phyloP scores from a whole-genome alignment of 495 filamentous ascomycete species.

The Penicillium samsonianum region DNA sequence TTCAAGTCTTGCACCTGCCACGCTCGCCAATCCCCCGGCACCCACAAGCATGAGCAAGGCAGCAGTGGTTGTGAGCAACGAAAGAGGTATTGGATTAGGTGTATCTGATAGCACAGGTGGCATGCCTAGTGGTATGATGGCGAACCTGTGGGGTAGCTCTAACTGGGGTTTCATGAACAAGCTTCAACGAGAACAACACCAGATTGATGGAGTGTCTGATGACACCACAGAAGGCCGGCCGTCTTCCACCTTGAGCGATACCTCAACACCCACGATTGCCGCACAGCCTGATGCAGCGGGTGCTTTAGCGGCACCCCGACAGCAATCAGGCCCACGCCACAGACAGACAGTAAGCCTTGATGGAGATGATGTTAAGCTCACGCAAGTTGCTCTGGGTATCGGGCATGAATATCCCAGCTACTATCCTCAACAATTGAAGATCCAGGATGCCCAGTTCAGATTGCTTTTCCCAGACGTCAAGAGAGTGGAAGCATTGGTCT shows the following conservation, averaged over 20 bases:
- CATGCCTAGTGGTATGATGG: conserved; percentile 81
- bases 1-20: conserved; percentile 76
- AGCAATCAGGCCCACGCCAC: conserved; percentile 49
- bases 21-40: conserved; percentile 81
- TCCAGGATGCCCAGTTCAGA: conserved; percentile 90
- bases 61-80: conserved; percentile 77
- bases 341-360: conserved; percentile 83
- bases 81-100: conserved; percentile 64
- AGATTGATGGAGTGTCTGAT: conserved; percentile 42
- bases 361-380: conserved; percentile 50
- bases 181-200: conserved; percentile 57
- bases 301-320: conserved; percentile 12
- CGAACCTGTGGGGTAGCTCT: conserved; percentile 88
- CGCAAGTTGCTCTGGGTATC: conserved; percentile 39
- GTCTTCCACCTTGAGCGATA: conserved; percentile 35
- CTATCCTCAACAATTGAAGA: conserved; percentile 80
- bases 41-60: conserved; percentile 85
- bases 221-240: conserved; percentile 23
- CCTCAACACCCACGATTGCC: conserved; percentile 24
- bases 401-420: conserved; percentile 69
- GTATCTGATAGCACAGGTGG: conserved; percentile 62
- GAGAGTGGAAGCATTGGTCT: conserved; percentile 71
- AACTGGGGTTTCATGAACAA: conserved; percentile 79
- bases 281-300: conserved; percentile 23
- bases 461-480: conserved; percentile 83